A percentile compares a stretch with the other conserved stretches of the same genome.
Evolutionary conservation across 805 yeast genomes (phyloP).

Genomic region (Candida multigemmis): DNA sequence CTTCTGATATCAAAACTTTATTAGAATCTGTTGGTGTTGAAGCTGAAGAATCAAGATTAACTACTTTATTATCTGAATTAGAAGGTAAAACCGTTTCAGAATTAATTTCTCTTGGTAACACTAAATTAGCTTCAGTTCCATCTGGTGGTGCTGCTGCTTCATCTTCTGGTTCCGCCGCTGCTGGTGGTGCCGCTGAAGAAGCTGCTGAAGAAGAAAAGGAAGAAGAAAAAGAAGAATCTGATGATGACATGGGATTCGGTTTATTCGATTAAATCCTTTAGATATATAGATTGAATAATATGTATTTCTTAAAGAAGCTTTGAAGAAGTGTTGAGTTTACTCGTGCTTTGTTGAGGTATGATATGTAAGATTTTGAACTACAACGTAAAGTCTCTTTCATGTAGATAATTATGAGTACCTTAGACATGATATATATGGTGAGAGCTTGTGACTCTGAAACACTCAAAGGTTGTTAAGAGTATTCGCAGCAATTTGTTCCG

Average conservation of each 20-base stretch:
- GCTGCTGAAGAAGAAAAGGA: constrained; percentile 67
- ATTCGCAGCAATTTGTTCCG: too few relatives aligned
- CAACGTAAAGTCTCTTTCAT: too few relatives aligned
- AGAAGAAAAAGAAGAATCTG: constrained; percentile 52
- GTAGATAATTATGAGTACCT: too few relatives aligned
- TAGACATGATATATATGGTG: too few relatives aligned
- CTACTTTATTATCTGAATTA: constrained; percentile 71
- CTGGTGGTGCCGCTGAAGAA: constrained; percentile 61
- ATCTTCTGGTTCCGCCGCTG: constrained; percentile 61
- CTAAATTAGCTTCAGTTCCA: constrained; percentile 96
- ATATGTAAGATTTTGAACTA: too few relatives aligned
- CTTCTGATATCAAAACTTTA: constrained; percentile 81
- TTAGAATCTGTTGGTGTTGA: constrained; percentile 95
- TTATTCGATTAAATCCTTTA: constrained; percentile 78
- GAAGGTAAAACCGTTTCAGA: constrained; percentile 90
- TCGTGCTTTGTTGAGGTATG: too few relatives aligned
- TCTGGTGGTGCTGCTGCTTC: constrained; percentile 95
- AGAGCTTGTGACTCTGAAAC: too few relatives aligned
- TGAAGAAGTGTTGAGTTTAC: too few relatives aligned
- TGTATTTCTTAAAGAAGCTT: too few relatives aligned
- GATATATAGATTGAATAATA: too few relatives aligned
- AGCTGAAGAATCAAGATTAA: constrained; percentile 82
- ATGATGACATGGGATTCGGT: constrained; percentile 91
- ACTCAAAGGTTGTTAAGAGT: too few relatives aligned
- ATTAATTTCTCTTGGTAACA: constrained; percentile 89